Percentiles rank a stretch among this genome's conserved stretches.
Evolutionary conservation across 768 basidiomycete genomes (phyloP).

Genomic region (Nidula microcarpa): DNA sequence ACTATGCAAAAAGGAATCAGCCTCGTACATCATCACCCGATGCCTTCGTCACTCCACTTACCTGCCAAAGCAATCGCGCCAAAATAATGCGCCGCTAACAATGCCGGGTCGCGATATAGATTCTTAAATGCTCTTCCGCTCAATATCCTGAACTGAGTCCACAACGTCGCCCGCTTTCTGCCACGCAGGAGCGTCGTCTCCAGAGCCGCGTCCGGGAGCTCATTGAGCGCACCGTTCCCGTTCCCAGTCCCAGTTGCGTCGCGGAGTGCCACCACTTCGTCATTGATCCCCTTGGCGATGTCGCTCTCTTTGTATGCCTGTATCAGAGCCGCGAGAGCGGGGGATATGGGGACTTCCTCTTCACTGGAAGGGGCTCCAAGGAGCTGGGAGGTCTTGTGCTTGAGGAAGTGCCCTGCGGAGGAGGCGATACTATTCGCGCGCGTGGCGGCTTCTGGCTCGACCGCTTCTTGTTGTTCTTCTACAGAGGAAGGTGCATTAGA

Average conservation of each 20-base stretch:
- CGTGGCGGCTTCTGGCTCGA: constrained; percentile 40
- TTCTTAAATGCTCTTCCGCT: constrained; percentile 99
- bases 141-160: constrained; percentile 89
- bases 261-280: constrained; percentile 53
- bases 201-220: constrained; percentile 63
- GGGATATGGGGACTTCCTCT: constrained; percentile 35
- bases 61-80: constrained; percentile 81
- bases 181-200: constrained; percentile 70
- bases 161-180: constrained; percentile 78
- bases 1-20: constrained; percentile 38
- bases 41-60: constrained; percentile 33
- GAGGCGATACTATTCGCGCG: constrained; percentile 33
- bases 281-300: constrained; percentile 57
- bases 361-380: constrained; percentile 50
- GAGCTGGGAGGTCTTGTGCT: constrained; percentile 71
- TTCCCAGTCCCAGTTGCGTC: constrained; percentile 12
- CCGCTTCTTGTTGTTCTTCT: constrained; percentile 32
- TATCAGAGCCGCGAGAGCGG: constrained; percentile 70
- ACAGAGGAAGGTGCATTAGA: constrained; percentile 9
- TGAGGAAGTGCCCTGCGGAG: constrained; percentile 52
- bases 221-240: constrained; percentile 14
- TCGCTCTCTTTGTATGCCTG: constrained; percentile 66
- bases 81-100: constrained; percentile 88
- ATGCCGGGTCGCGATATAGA: constrained; percentile 89
- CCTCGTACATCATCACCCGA: background rate